Percentiles rank a stretch among this genome's conserved stretches.
phyloP scores from a whole-genome alignment of 352 stramenopile genomes.

The Blastocystis sp. region DNA sequence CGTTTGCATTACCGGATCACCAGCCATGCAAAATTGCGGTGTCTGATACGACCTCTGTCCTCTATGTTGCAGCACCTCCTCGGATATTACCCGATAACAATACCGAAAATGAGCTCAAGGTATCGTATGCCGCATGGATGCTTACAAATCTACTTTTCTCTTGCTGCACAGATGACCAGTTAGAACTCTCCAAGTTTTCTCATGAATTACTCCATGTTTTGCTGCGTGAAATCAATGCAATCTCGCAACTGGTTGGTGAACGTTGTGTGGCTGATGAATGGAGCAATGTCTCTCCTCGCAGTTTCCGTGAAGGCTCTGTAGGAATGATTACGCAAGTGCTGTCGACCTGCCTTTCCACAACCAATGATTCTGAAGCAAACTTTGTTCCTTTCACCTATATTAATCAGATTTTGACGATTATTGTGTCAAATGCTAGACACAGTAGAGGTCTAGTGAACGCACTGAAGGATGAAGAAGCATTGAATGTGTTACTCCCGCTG shows the following conservation, averaged over 20 bases:
- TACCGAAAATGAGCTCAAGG: neutral
- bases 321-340: conserved; percentile 6
- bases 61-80: neutral
- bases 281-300: neutral
- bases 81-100: neutral
- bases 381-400: conserved; percentile 43
- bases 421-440: neutral
- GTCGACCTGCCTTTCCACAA: neutral
- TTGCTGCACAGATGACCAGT: neutral
- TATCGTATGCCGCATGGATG: neutral
- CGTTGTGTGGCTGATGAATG: conserved; percentile 42
- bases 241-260: conserved; percentile 4
- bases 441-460: neutral
- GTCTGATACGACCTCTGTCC: neutral
- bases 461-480: neutral
- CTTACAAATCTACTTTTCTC: conserved; percentile 6
- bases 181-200: conserved; percentile 20
- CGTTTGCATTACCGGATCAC: neutral
- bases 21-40: neutral
- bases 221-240: conserved; percentile 6
- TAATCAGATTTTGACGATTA: conserved; percentile 32
- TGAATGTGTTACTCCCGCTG: conserved; percentile 24
- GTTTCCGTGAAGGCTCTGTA: conserved; percentile 6
- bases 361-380: neutral
- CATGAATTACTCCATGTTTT: neutral